phyloP scores from a whole-genome alignment of 805 yeast species.

The Teunomyces aglyptinius region DNA sequence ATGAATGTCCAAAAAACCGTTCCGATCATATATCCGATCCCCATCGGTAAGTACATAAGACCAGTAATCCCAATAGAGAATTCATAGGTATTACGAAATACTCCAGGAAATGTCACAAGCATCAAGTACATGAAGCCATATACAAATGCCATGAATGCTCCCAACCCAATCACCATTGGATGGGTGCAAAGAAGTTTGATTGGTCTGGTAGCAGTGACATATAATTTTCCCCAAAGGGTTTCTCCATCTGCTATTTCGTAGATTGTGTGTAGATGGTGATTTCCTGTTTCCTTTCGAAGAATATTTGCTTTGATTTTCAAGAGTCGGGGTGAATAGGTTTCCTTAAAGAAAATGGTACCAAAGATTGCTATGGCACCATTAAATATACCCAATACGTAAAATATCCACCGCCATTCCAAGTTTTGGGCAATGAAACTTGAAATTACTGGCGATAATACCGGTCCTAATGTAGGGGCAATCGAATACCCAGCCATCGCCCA shows the following conservation, averaged over 20 bases:
- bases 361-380: constrained; percentile 32
- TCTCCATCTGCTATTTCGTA: constrained; percentile 34
- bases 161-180: constrained; percentile 40
- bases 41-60: constrained; percentile 40
- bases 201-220: constrained; percentile 30
- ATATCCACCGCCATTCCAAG: constrained; percentile 37
- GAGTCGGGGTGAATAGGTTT: constrained; percentile 37
- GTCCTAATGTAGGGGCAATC: constrained; percentile 37
- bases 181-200: constrained; percentile 30
- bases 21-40: constrained; percentile 35
- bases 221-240: constrained; percentile 20
- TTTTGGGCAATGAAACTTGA: constrained; percentile 35
- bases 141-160: constrained; percentile 41
- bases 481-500: constrained; percentile 36
- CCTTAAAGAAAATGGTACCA: constrained; percentile 30
- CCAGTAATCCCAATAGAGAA: constrained; percentile 31
- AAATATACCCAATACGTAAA: constrained; percentile 32
- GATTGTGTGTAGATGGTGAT: constrained; percentile 35
- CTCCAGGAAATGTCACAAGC: constrained; percentile 38
- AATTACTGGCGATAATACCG: constrained; percentile 38
- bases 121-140: constrained; percentile 43
- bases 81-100: constrained; percentile 30
- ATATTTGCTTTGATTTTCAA: constrained; percentile 25
- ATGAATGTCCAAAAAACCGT: constrained; percentile 29
- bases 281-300: constrained; percentile 34